phyloP scores from a whole-genome alignment of 495 filamentous ascomycete genomes.

The Cairneyella variabilis region DNA sequence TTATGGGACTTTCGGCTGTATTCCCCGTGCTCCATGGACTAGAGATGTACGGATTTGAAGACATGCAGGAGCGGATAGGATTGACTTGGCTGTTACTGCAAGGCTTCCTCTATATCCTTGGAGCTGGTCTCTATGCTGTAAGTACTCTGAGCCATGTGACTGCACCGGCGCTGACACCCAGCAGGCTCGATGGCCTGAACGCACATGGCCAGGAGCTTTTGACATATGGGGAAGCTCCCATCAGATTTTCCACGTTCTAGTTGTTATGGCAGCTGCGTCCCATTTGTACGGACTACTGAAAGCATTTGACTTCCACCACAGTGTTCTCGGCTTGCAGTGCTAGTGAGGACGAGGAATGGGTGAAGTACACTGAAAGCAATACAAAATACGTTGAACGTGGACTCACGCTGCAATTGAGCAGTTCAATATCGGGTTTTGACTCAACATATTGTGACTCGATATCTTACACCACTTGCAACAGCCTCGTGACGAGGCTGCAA shows the following conservation, averaged over 20 bases:
- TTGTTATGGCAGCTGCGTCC: constrained; percentile 60
- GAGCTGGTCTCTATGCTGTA: constrained; percentile 78
- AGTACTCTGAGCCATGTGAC: constrained; percentile 25
- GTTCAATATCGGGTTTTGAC: too few relatives aligned
- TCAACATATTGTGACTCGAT: neutral
- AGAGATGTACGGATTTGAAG: constrained; percentile 50
- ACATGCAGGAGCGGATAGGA: constrained; percentile 68
- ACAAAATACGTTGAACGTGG: too few relatives aligned
- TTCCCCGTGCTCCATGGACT: constrained; percentile 74
- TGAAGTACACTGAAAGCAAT: too few relatives aligned
- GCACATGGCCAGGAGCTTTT: constrained; percentile 57
- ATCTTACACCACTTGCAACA: neutral
- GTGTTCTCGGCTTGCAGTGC: constrained; percentile 12
- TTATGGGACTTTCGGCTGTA: constrained; percentile 78
- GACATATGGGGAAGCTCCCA: constrained; percentile 78
- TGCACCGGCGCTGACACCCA: constrained; percentile 15
- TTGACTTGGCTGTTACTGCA: constrained; percentile 78
- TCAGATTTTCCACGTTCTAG: constrained; percentile 75
- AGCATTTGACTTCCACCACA: constrained; percentile 38
- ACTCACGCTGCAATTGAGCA: too few relatives aligned
- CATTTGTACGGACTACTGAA: constrained; percentile 61
- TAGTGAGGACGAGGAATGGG: neutral
- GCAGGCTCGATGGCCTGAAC: constrained; percentile 57
- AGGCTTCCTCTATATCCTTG: constrained; percentile 79
- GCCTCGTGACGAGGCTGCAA: constrained; percentile 1